phyloP scores from a whole-genome alignment of 768 basidiomycete species.

The Xerocomellus intermedius region DNA sequence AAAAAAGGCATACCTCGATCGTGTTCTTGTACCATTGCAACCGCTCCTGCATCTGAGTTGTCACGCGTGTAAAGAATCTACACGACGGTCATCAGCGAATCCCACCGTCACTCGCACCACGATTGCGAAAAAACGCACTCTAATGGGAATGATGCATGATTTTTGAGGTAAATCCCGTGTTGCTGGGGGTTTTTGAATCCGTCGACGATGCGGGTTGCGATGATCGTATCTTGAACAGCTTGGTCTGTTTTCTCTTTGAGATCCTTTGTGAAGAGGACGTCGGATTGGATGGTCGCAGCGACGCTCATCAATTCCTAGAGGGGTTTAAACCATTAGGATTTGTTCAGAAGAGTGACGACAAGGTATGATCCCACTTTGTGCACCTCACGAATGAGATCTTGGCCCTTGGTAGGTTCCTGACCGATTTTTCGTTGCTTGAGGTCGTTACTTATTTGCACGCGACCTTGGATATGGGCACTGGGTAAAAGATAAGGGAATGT shows the following conservation, averaged over 20 bases:
- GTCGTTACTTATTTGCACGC: slow-evolving; percentile 78
- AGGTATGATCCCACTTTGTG: slow-evolving; percentile 51
- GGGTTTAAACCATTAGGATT: background rate
- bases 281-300: slow-evolving; percentile 61
- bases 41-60: slow-evolving; percentile 68
- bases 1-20: slow-evolving; percentile 43
- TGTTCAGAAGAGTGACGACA: background rate
- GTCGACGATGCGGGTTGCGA: slow-evolving; percentile 73
- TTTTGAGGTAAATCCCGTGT: slow-evolving; percentile 67
- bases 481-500: slow-evolving; percentile 10
- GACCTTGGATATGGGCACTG: slow-evolving; percentile 71
- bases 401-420: slow-evolving; percentile 69
- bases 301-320: slow-evolving; percentile 65
- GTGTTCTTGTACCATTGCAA: slow-evolving; percentile 78
- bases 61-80: slow-evolving; percentile 73
- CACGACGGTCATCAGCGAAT: background rate
- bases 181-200: slow-evolving; percentile 76
- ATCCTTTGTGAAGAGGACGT: slow-evolving; percentile 60
- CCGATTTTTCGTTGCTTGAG: slow-evolving; percentile 74
- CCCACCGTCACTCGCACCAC: no score
- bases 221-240: slow-evolving; percentile 76
- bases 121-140: slow-evolving; percentile 49
- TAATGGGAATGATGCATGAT: slow-evolving; percentile 74
- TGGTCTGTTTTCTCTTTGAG: slow-evolving; percentile 74
- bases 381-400: slow-evolving; percentile 61